Percentiles rank a stretch among this genome's conserved stretches.
Conservation (phyloP, 1,284 basidiomycete species). For the Coniophora puteana region DNA sequence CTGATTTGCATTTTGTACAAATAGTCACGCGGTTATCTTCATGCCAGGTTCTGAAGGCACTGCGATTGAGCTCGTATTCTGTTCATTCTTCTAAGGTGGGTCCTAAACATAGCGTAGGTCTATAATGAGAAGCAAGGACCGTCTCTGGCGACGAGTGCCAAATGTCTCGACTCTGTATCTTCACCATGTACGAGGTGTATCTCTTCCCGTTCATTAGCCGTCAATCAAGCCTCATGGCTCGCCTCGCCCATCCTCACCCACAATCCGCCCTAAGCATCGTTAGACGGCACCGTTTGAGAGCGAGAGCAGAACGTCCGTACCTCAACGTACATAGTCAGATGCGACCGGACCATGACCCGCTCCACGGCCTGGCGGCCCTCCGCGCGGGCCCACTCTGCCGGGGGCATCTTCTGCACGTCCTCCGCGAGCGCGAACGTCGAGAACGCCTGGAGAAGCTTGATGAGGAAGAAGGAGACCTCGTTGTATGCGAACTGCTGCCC, state of each 20-base stretch:
- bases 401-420: constrained; percentile 34
- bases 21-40: no score
- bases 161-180: no score
- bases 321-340: constrained; percentile 51
- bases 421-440: constrained; percentile 29
- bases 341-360: constrained; percentile 28
- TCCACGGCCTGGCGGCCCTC: constrained; percentile 24
- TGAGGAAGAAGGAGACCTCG: constrained; percentile 37
- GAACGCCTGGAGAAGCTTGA: constrained; percentile 38
- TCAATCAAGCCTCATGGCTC: no score
- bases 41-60: no score
- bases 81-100: no score
- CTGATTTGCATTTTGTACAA: no score
- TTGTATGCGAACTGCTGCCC: constrained; percentile 45
- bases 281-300: neutral
- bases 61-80: no score
- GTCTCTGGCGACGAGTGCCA: no score
- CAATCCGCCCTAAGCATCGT: constrained; percentile 7
- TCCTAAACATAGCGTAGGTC: no score
- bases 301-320: constrained; percentile 9
- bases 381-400: constrained; percentile 23
- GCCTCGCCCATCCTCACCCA: constrained; percentile 13
- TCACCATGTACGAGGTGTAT: no score
- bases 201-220: no score
- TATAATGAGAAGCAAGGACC: no score